Conservation (phyloP, 1,284 basidiomycete genomes). For the Malassezia caprae region DNA sequence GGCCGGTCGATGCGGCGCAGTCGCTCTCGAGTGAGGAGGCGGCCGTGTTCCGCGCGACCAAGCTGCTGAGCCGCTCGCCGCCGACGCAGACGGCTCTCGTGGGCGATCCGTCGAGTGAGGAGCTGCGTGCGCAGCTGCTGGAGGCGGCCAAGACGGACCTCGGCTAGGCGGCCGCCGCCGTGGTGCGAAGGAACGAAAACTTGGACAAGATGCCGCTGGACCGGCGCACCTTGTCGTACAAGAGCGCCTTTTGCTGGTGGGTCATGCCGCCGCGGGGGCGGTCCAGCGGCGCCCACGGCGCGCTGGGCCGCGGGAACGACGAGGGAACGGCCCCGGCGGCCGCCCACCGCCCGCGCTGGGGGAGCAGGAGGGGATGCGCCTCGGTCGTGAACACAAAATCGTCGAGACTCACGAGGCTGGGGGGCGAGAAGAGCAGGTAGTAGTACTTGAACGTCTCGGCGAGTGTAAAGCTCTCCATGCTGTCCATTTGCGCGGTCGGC, state of each 20-base stretch:
- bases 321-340: constrained; percentile 18
- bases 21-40: neutral
- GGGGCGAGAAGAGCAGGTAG: constrained; percentile 52
- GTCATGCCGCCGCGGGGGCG: constrained; percentile 32
- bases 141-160: constrained; percentile 1
- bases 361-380: constrained; percentile 43
- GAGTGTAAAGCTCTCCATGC: constrained; percentile 54
- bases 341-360: constrained; percentile 29
- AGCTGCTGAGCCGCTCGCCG: neutral
- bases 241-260: constrained; percentile 33
- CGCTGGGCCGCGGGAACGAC: neutral
- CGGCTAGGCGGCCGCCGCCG: neutral
- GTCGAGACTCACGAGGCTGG: constrained; percentile 53
- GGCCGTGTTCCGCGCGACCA: neutral
- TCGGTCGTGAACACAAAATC: constrained; percentile 55
- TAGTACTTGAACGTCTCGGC: constrained; percentile 54
- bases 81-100: neutral
- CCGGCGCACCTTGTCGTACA: neutral
- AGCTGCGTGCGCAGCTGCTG: constrained; percentile 29
- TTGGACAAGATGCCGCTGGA: neutral
- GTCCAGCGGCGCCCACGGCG: constrained; percentile 13
- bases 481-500: constrained; percentile 44
- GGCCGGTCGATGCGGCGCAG: neutral
- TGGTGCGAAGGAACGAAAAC: neutral
- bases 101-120: constrained; percentile 21